Evolutionary conservation across 176 grass and related monocot genomes (phyloP).

Genomic region (Bolboschoenus planiculmis): DNA sequence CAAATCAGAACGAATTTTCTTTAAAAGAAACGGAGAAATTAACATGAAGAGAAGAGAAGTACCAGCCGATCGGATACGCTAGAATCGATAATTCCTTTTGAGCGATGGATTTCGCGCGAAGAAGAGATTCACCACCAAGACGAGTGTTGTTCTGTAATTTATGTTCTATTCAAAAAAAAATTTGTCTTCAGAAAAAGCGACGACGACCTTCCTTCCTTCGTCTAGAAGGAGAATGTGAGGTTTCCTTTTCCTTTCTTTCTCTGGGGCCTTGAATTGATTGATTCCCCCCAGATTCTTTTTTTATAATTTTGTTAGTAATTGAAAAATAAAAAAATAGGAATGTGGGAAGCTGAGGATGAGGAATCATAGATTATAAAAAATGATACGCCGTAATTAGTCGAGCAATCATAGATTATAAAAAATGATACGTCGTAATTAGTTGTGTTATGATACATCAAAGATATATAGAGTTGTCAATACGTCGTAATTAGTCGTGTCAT

Average conservation of each 20-base stretch:
- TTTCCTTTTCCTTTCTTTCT: not conserved
- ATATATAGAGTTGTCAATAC: too few relatives aligned
- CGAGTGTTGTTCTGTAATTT: not conserved
- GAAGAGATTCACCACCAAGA: not conserved
- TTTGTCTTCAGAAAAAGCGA: not conserved
- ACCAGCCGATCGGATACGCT: not conserved
- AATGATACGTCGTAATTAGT: too few relatives aligned
- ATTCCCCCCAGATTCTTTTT: not conserved
- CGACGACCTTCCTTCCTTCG: conserved; percentile 1
- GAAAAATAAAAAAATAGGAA: too few relatives aligned
- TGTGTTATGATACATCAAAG: too few relatives aligned
- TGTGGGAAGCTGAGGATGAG: too few relatives aligned
- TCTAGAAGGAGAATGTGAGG: not conserved
- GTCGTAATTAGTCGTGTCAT: too few relatives aligned
- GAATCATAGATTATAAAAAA: too few relatives aligned
- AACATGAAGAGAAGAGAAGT: not conserved
- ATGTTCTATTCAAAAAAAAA: too few relatives aligned
- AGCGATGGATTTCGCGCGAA: not conserved
- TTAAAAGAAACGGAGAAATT: not conserved
- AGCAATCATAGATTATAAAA: too few relatives aligned
- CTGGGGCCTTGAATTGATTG: not conserved
- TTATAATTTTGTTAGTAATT: too few relatives aligned
- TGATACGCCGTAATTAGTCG: too few relatives aligned
- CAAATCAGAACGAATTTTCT: not conserved
- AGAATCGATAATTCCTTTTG: not conserved